Evolutionary conservation across 2,329 filamentous ascomycete genomes (phyloP).

Genomic region (Botryotinia globosa): DNA sequence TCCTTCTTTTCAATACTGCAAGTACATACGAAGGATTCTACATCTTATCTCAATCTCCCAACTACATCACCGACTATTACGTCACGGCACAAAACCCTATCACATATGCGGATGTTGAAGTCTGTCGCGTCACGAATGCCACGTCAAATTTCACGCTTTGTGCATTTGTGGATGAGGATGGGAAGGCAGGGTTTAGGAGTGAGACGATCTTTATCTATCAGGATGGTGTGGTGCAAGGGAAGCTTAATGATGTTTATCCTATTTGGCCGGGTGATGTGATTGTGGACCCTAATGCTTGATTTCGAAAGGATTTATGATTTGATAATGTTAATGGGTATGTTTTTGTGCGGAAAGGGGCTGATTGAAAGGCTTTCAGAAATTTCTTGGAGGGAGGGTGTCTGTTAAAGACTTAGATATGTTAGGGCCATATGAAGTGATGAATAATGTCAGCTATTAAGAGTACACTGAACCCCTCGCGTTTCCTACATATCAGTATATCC

Average conservation of each 20-base stretch:
- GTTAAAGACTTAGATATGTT: too few relatives aligned
- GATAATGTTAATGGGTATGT: background rate
- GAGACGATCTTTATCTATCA: background rate
- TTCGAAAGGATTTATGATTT: background rate
- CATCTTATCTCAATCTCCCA: background rate
- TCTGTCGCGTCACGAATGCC: background rate
- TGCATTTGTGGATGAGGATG: background rate
- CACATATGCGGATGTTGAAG: background rate
- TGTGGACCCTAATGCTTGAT: background rate
- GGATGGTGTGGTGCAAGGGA: background rate
- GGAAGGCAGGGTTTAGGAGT: background rate
- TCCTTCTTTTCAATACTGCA: background rate
- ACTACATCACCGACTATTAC: background rate
- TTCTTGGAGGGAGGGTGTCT: too few relatives aligned
- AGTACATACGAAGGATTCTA: slow-evolving; percentile 7
- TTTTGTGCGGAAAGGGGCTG: too few relatives aligned
- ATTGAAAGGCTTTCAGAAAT: too few relatives aligned
- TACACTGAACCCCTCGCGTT: too few relatives aligned
- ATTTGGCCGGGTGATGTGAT: slow-evolving; percentile 3
- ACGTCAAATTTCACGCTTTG: slow-evolving; percentile 8
- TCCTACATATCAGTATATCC: background rate
- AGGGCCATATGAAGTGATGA: too few relatives aligned
- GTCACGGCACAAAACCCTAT: background rate
- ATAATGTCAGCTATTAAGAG: background rate
- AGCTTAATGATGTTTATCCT: slow-evolving; percentile 3